Evolutionary conservation across 176 grass and related monocot genomes (phyloP).

Genomic region (Triticum urartu): DNA sequence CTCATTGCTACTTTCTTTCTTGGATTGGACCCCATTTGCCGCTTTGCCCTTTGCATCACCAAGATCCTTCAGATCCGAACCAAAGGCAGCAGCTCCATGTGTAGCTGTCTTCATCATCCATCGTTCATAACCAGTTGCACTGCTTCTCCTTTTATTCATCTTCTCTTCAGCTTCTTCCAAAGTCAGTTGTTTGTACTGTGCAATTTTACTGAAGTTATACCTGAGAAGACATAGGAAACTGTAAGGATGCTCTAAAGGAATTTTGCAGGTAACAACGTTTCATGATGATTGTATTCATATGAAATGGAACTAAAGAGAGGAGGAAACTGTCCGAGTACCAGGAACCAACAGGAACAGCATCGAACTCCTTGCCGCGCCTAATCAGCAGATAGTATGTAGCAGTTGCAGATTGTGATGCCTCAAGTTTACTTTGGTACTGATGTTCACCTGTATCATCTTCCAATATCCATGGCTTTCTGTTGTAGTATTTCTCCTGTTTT

Average conservation of each 20-base stretch:
- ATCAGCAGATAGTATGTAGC: conserved; percentile 77
- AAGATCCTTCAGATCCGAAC: conserved; percentile 46
- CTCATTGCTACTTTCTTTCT: conserved; percentile 53
- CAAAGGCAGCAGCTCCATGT: conserved; percentile 81
- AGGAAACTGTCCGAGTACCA: conserved; percentile 55
- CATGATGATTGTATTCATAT: background rate
- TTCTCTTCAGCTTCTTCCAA: conserved; percentile 92
- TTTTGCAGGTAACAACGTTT: background rate
- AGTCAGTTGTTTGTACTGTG: conserved; percentile 88
- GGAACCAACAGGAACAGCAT: conserved; percentile 66
- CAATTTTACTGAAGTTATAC: conserved; percentile 86
- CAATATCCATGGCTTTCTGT: conserved; percentile 76
- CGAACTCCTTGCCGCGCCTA: conserved; percentile 53
- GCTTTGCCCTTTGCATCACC: conserved; percentile 25
- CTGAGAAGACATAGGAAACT: conserved; percentile 28
- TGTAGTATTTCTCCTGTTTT: conserved; percentile 66
- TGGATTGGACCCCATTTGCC: conserved; percentile 30
- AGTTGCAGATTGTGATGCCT: conserved; percentile 57
- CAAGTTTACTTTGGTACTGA: conserved; percentile 72
- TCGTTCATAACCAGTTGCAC: conserved; percentile 73
- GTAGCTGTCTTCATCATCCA: conserved; percentile 87
- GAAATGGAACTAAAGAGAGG: conserved; percentile 7
- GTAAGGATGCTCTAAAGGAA: background rate
- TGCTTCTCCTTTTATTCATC: conserved; percentile 68
- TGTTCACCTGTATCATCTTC: conserved; percentile 75